Conservation (phyloP, 225 moss, liverwort and hornwort species). For the Polytrichum commune region DNA sequence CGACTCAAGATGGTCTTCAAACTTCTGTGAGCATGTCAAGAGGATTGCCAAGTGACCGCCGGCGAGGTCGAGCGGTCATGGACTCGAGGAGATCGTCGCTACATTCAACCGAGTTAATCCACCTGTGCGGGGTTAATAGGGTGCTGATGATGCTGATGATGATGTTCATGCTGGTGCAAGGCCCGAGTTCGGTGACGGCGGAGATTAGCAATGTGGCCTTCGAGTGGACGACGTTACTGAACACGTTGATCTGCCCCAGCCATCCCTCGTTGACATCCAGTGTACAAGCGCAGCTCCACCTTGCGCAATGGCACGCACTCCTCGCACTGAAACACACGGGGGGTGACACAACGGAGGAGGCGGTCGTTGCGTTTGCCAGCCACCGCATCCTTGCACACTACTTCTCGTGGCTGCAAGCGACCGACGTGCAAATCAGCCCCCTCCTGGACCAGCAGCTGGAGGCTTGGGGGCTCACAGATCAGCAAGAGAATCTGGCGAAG, state of each 20-base stretch:
- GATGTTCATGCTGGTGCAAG: no score
- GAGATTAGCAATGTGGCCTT: no score
- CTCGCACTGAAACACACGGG: conserved; percentile 10
- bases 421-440: background rate
- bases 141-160: no score
- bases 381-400: conserved; percentile 2
- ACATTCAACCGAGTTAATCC: no score
- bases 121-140: no score
- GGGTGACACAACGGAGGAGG: conserved; percentile 6
- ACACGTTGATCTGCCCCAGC: background rate
- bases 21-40: no score
- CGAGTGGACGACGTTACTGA: background rate
- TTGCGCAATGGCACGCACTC: conserved; percentile 17
- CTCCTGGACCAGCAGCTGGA: conserved; percentile 6
- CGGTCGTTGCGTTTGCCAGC: conserved; percentile 2
- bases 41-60: no score
- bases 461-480: background rate
- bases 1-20: no score
- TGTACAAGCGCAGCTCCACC: conserved; percentile 7
- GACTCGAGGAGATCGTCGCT: no score
- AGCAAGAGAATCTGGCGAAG: conserved; percentile 5
- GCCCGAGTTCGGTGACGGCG: no score
- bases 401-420: background rate
- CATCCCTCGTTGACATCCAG: background rate
- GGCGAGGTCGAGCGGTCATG: no score